Evolutionary conservation across 345 rosid genomes (phyloP).

Genomic region (Pugionium dolabratum): DNA sequence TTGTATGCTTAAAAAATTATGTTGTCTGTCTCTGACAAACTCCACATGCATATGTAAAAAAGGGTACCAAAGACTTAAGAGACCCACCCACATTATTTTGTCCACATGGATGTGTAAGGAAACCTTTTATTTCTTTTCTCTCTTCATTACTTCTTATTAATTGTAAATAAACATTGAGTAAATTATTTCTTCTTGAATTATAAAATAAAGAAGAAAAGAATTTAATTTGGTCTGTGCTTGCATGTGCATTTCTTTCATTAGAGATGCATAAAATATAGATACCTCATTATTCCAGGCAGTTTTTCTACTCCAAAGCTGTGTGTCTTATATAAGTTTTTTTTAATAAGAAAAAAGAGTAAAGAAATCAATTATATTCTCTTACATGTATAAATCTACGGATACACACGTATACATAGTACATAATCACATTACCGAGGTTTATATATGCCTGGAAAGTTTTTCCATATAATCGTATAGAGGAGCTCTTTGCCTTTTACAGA

Average conservation of each 20-base stretch:
- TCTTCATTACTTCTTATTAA: constrained; percentile 11
- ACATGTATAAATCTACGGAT: constrained; percentile 44
- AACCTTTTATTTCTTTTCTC: constrained; percentile 35
- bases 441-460: constrained; percentile 41
- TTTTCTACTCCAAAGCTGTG: constrained; percentile 22
- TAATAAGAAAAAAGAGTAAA: not conserved
- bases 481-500: constrained; percentile 35
- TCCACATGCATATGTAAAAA: constrained; percentile 63
- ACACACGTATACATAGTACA: constrained; percentile 33
- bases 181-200: not conserved
- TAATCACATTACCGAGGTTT: constrained; percentile 27
- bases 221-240: constrained; percentile 28
- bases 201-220: not conserved
- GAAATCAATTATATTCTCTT: constrained; percentile 32
- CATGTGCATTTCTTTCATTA: constrained; percentile 45
- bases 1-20: constrained; percentile 6
- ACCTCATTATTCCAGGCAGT: constrained; percentile 46
- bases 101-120: constrained; percentile 58
- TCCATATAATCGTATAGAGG: constrained; percentile 51
- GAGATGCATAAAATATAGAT: constrained; percentile 40
- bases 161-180: too few relatives aligned
- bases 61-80: constrained; percentile 48
- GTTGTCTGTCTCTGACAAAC: constrained; percentile 58
- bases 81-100: constrained; percentile 68
- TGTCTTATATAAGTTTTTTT: constrained; percentile 10